phyloP scores from a whole-genome alignment of 1,139 yeast species.

The Pichia sp. region DNA sequence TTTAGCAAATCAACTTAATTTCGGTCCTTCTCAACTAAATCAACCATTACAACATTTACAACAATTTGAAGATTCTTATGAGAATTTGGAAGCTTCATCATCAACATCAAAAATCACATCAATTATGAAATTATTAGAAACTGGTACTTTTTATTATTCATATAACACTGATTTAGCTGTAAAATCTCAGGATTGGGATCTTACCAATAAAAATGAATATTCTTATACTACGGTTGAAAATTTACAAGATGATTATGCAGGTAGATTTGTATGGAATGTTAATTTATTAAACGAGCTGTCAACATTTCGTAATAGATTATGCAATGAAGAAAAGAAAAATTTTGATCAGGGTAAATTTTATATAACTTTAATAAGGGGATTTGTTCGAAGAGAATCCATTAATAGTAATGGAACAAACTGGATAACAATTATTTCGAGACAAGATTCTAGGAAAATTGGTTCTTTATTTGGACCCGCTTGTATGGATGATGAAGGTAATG shows the following conservation, averaged over 20 bases:
- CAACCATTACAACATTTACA: conserved; percentile 5
- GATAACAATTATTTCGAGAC: conserved; percentile 60
- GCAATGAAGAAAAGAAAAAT: conserved; percentile 39
- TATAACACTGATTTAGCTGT: conserved; percentile 60
- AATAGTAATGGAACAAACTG: conserved; percentile 24
- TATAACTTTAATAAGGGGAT: conserved; percentile 59
- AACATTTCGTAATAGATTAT: conserved; percentile 51
- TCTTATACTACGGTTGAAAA: conserved; percentile 16
- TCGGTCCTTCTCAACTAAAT: background rate
- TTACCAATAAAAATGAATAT: background rate
- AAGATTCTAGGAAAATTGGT: conserved; percentile 54
- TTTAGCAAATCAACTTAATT: conserved; percentile 1
- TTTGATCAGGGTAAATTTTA: conserved; percentile 57
- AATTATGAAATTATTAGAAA: conserved; percentile 47
- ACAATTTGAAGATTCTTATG: conserved; percentile 8
- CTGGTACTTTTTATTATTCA: conserved; percentile 64
- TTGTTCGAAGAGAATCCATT: conserved; percentile 49
- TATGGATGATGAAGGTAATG: conserved; percentile 65
- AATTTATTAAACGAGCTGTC: conserved; percentile 53
- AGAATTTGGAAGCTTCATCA: conserved; percentile 8
- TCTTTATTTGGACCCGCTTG: conserved; percentile 64
- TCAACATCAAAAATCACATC: conserved; percentile 38
- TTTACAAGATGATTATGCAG: conserved; percentile 38
- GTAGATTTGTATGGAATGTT: conserved; percentile 60
- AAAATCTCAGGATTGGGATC: conserved; percentile 48